A percentile compares a stretch with the other conserved stretches of the same genome.
Conservation (phyloP, 306 rosid species). For the Lathyrus oleraceus region DNA sequence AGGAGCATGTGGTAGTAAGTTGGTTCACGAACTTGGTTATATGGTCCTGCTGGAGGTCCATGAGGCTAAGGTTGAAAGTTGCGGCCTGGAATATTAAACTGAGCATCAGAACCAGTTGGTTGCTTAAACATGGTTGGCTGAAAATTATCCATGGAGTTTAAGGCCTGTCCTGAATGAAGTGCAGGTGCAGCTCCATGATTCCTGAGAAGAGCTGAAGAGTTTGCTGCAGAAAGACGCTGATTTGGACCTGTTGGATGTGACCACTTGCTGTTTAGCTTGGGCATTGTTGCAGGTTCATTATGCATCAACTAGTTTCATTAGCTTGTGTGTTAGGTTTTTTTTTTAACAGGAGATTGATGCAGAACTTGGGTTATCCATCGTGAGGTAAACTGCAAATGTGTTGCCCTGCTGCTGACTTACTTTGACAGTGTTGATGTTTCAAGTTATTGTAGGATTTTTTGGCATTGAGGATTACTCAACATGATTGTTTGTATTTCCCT, state of each 20-base stretch:
- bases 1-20: slow-evolving; percentile 55
- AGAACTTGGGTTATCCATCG: too few relatives aligned
- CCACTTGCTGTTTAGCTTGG: too few relatives aligned
- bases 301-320: too few relatives aligned
- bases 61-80: slow-evolving; percentile 44
- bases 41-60: slow-evolving; percentile 49
- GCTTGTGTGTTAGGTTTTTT: too few relatives aligned
- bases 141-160: slow-evolving; percentile 29
- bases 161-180: slow-evolving; percentile 31
- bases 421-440: too few relatives aligned
- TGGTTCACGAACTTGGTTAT: slow-evolving; percentile 58
- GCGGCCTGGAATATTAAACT: slow-evolving; percentile 46
- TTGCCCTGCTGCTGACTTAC: too few relatives aligned
- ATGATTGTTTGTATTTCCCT: too few relatives aligned
- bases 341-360: too few relatives aligned
- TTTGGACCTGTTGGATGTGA: slow-evolving; percentile 54
- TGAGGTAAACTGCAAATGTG: too few relatives aligned
- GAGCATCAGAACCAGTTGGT: slow-evolving; percentile 30
- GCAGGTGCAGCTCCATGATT: slow-evolving; percentile 53
- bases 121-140: slow-evolving; percentile 36
- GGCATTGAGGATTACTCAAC: too few relatives aligned
- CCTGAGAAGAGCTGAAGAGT: slow-evolving; percentile 45
- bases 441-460: too few relatives aligned
- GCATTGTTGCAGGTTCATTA: too few relatives aligned
- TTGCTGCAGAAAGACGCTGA: slow-evolving; percentile 47